phyloP scores from a whole-genome alignment of 257 asterid genomes.

The Solanum bukasovii region DNA sequence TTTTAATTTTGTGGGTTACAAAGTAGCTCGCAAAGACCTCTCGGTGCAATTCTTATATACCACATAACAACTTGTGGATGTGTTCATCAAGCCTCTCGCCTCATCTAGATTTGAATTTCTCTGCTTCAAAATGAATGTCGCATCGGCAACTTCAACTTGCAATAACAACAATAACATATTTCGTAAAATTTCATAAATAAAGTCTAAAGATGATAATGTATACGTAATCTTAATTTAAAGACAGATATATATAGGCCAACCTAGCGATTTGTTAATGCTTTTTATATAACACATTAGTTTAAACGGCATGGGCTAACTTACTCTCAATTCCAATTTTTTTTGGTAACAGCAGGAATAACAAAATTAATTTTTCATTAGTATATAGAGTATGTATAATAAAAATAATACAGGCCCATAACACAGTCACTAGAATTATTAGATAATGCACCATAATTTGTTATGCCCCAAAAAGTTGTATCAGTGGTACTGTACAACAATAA shows the following conservation, averaged over 20 bases:
- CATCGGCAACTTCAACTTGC: not conserved
- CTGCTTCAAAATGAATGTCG: not conserved
- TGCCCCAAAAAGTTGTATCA: not conserved
- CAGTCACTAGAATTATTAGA: not conserved
- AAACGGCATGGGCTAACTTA: conserved; percentile 1
- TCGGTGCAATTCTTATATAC: not conserved
- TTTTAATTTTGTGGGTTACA: not conserved
- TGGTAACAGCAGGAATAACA: not conserved
- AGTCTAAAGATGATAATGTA: not conserved
- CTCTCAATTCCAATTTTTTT: conserved; percentile 1
- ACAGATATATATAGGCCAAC: not conserved
- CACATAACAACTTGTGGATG: not conserved
- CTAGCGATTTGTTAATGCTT: conserved; percentile 15
- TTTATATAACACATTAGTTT: not conserved
- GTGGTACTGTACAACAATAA: not conserved
- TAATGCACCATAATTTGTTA: not conserved
- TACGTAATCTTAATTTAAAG: not conserved
- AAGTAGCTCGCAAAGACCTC: not conserved
- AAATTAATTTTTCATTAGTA: not conserved
- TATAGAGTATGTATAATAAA: not conserved
- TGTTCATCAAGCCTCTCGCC: not conserved
- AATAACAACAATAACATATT: too few relatives aligned
- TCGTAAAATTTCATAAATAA: not conserved
- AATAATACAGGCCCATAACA: not conserved
- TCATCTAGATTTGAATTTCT: not conserved